Conservation (phyloP, 2,329 filamentous ascomycete species). For the Zalaria sp. region DNA sequence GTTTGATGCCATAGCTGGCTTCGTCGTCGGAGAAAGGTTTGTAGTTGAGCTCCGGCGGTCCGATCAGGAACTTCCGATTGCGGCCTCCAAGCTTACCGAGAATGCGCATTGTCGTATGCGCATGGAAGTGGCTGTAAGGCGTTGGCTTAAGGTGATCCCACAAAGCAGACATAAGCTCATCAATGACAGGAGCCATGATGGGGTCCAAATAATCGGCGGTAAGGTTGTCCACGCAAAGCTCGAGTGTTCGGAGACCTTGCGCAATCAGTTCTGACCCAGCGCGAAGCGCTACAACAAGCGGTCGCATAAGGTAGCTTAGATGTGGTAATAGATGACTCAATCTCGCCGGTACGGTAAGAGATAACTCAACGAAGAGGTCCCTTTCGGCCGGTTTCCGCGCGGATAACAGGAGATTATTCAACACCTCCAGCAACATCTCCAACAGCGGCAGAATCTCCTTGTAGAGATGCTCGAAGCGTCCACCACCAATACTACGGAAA, state of each 20-base stretch:
- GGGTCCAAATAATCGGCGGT: conserved; percentile 96
- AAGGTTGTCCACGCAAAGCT: conserved; percentile 94
- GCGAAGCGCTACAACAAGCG: conserved; percentile 84
- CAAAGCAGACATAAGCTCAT: conserved; percentile 93
- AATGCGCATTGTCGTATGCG: conserved; percentile 95
- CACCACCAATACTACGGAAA: conserved; percentile 92
- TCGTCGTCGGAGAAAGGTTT: conserved; percentile 77
- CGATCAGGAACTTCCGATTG: conserved; percentile 89
- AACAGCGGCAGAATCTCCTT: conserved; percentile 93
- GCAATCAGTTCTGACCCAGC: conserved; percentile 89
- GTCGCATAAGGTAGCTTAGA: conserved; percentile 91
- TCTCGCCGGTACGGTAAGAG: conserved; percentile 84
- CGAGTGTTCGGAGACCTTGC: conserved; percentile 81
- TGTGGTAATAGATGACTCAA: conserved; percentile 91
- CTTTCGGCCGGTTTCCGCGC: conserved; percentile 81
- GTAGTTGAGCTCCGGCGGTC: conserved; percentile 70
- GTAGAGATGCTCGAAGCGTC: conserved; percentile 93
- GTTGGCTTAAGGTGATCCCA: conserved; percentile 91
- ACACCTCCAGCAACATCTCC: conserved; percentile 93
- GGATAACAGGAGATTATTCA: conserved; percentile 86
- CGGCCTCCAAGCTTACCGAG: conserved; percentile 90
- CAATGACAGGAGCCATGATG: conserved; percentile 98
- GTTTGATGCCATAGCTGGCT: conserved; percentile 73
- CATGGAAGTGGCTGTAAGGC: conserved; percentile 93
- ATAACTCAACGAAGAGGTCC: conserved; percentile 93